Evolutionary conservation across 805 yeast genomes (phyloP), one percentile per base, ranked within the genome.

Genomic region (Danielia reshetovae): DNA sequence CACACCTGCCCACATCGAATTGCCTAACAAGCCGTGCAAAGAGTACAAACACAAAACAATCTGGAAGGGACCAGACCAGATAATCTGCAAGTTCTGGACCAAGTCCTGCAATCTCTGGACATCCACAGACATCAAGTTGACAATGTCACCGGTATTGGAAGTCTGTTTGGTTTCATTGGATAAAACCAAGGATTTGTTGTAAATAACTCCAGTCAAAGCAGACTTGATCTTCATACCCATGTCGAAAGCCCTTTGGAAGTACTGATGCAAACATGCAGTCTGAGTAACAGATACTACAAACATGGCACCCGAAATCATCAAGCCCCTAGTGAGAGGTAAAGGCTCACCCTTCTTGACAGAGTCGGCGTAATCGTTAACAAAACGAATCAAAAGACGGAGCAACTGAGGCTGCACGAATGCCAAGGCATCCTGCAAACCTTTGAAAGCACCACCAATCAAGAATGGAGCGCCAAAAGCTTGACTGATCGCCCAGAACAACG

Each of bases 1-100:
- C 10, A 90, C 94, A 57, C 97, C 97, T 27, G 95, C 82, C 95
- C 96, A 86, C 95, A 89, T 88, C n/a, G 93, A 75, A 39, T 79
- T 76, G 24, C 96, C 96, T 38, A 89, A 60, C 29, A 89, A 62
- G 4, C 75, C 72, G 57, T 87, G 75, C 35, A 89, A 68, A 1
- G 93, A 81, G 28, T 72, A 58, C 42, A 89, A 68, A 68, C 97
- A 87, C 38, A 89, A 60, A 16, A 72, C 51, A 46, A 89, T 78
- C 61, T 89, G 96, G 62, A 88, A 83, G 1, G 97, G 97, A 31
- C 95, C 95, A 1, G 95, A 86, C 95, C 96, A 87, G 32, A 85
- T 68, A 35, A 86, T 70, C 49, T 85, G 82, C 43, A 88, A 75
- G 58, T 81, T 77, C 55, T 85, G 88, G 16, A 83, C 75, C 36